These are phyloP conservation scores for Sordariomycetes sp. DNA, from an alignment of 2,329 filamentous ascomycete genomes.

Conservation along the genomic window DNA sequence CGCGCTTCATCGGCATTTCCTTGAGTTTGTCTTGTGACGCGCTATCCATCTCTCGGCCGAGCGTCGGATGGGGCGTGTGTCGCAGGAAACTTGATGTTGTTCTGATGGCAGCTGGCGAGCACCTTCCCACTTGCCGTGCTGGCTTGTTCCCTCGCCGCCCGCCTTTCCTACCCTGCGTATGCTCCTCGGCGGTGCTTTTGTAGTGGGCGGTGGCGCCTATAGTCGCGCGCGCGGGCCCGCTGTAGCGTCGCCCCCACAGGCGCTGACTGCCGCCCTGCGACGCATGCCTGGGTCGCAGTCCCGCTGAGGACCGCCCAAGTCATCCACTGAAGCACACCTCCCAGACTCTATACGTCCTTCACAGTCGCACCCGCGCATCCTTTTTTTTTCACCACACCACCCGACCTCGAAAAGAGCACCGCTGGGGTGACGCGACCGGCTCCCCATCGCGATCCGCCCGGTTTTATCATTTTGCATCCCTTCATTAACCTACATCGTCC, in stretches of 20 bases:
- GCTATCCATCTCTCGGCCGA: neutral
- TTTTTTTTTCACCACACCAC: constrained; percentile 4
- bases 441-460: constrained; percentile 3
- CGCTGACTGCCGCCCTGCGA: neutral
- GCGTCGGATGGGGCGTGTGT: neutral
- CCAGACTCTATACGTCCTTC: neutral
- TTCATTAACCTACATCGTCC: neutral
- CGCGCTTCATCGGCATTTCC: constrained; percentile 1
- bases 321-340: constrained; percentile 1
- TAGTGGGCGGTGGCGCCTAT: neutral
- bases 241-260: neutral
- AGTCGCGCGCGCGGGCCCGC: neutral
- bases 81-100: neutral
- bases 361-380: neutral
- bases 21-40: constrained; percentile 3
- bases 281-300: neutral
- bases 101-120: neutral
- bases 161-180: neutral
- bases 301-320: neutral
- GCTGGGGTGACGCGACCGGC: constrained; percentile 4
- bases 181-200: neutral
- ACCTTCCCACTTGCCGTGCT: neutral
- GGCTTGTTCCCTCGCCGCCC: neutral
- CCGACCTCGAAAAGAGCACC: neutral
- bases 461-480: constrained; percentile 1